Evolutionary conservation across 257 asterid species (phyloP), one percentile per base, ranked within the genome.

Genomic region (Capsicum pubescens): DNA sequence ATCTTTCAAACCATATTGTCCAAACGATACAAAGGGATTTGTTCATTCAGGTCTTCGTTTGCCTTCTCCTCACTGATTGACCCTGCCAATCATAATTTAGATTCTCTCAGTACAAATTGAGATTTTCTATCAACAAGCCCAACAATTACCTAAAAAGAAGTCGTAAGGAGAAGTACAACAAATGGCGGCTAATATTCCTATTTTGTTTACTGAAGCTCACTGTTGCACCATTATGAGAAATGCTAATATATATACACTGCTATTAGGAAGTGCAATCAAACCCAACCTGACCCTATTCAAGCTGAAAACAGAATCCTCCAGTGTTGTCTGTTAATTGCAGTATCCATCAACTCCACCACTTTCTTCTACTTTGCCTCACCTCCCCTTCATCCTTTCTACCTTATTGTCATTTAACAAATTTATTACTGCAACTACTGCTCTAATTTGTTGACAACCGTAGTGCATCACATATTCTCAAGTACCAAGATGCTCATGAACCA

Each of bases 11-110:
- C 81, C 63, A 21, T 76, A 50, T 21, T 76, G 14, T 76, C 81
- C 63, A 50, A 21, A 76, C 61, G 59, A 76, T 76, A 76, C 81
- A 76, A 76, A 76, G 81, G 81, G 46, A 76, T 76, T 76, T 54
- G 46, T 46, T 76, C 81, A 21, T 76, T 61, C 63, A 21, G 15
- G 14, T 76, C 63, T 52, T 52, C 61, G 7, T 76, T 76, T 52
- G 81, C 14, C 63, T 74, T 74, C 42, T 76, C 81, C 81, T 52
- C 81, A 52, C 81, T 76, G 81, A 21, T 63, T 76, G 81, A 21
- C 81, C 81, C 81, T 76, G 81, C 81, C 80, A 50, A 74, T 50
- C 80, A 74, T 19, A 76, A 52, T 54, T 54, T 26, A 54, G 82
- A 77, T 14, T 54, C 50, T 77, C 82, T 54, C 32, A 76, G 81